These are phyloP conservation scores for Debaryomyces udenii DNA, from an alignment of 1,139 yeast species.

Conservation along the genomic window DNA sequence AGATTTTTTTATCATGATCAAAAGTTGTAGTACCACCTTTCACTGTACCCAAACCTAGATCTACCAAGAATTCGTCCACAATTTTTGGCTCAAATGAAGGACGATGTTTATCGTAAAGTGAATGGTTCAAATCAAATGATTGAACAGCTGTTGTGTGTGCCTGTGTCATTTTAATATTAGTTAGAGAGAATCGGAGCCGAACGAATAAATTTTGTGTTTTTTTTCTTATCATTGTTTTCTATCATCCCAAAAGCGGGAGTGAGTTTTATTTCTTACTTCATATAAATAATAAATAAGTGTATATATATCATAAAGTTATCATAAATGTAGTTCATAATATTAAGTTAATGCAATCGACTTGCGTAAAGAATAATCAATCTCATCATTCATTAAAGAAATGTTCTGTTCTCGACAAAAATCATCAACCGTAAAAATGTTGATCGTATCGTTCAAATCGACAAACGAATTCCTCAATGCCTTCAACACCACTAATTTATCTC, in stretches of 20 bases:
- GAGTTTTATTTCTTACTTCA: not conserved
- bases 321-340: slow-evolving; percentile 2
- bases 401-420: slow-evolving; percentile 10
- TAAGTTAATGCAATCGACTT: not conserved
- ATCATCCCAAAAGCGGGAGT: too few species aligned
- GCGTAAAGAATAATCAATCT: too few species aligned
- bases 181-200: not conserved
- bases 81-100: slow-evolving; percentile 55
- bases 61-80: slow-evolving; percentile 48
- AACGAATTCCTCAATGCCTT: slow-evolving; percentile 22
- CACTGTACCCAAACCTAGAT: slow-evolving; percentile 32
- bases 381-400: slow-evolving; percentile 3
- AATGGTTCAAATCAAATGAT: slow-evolving; percentile 58
- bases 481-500: slow-evolving; percentile 23
- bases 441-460: slow-evolving; percentile 21
- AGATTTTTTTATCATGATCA: slow-evolving; percentile 32
- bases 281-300: slow-evolving; percentile 5
- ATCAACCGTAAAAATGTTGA: slow-evolving; percentile 20
- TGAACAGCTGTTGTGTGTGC: slow-evolving; percentile 41
- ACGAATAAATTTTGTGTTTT: not conserved
- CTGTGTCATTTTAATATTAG: slow-evolving; percentile 12
- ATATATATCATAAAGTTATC: slow-evolving; percentile 4
- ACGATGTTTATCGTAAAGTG: slow-evolving; percentile 56
- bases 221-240: not conserved
- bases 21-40: slow-evolving; percentile 15